A percentile compares a stretch with the other conserved stretches of the same genome.
Evolutionary conservation across 2,329 filamentous ascomycete species (phyloP).

Genomic region (Hypomyces rosellus): DNA sequence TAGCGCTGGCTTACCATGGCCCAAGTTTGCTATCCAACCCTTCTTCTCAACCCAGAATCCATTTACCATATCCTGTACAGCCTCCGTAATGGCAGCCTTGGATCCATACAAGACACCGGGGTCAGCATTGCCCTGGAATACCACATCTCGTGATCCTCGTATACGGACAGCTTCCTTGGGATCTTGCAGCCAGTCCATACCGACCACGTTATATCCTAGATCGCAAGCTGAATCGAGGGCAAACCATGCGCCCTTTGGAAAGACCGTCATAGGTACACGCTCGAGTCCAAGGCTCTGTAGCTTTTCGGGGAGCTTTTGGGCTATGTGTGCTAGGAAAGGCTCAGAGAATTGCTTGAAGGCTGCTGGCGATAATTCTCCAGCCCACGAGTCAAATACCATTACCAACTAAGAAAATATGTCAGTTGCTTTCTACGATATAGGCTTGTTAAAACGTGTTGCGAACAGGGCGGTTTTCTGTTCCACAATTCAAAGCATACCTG

Average conservation of each 20-base stretch:
- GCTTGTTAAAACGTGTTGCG: no score
- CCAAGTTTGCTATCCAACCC: slow-evolving; percentile 95
- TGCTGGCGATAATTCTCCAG: slow-evolving; percentile 79
- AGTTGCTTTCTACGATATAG: background rate
- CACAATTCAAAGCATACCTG: slow-evolving; percentile 49
- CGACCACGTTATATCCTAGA: slow-evolving; percentile 87
- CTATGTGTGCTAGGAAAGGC: slow-evolving; percentile 81
- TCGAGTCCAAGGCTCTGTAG: slow-evolving; percentile 70
- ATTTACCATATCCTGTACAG: slow-evolving; percentile 78
- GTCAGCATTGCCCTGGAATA: slow-evolving; percentile 92
- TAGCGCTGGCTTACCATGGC: slow-evolving; percentile 63
- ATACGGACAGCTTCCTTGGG: slow-evolving; percentile 76
- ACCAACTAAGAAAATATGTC: slow-evolving; percentile 52
- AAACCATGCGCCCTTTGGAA: slow-evolving; percentile 97
- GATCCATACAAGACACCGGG: slow-evolving; percentile 88
- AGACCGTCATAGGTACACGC: slow-evolving; percentile 91
- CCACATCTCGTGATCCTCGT: slow-evolving; percentile 65
- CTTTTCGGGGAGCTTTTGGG: slow-evolving; percentile 68
- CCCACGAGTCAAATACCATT: slow-evolving; percentile 98
- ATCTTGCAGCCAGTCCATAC: slow-evolving; percentile 91
- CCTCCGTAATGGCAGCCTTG: slow-evolving; percentile 70
- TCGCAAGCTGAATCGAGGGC: slow-evolving; percentile 81
- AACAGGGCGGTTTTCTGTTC: background rate
- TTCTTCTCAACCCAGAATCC: slow-evolving; percentile 77
- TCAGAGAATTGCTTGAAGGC: slow-evolving; percentile 81